These are phyloP conservation scores for Melanogaster broomeanus DNA, from an alignment of 768 basidiomycete species.

Conservation along the genomic window DNA sequence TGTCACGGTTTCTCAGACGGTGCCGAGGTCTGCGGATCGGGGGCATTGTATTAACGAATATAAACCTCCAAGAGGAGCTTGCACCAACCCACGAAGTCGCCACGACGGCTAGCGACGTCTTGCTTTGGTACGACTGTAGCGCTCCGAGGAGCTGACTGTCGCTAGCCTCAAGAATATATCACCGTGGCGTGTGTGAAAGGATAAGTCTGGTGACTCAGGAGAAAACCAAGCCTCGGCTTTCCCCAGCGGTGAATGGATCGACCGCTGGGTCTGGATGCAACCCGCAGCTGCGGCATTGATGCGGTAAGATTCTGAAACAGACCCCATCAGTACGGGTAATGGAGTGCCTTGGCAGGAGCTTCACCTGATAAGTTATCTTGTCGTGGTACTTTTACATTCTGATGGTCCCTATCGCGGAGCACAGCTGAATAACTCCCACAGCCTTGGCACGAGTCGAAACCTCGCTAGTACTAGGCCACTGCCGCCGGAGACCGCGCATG, in stretches of 20 bases:
- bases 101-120: constrained; percentile 37
- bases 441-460: too few species aligned
- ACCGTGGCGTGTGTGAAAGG: constrained; percentile 44
- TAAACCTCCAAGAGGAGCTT: constrained; percentile 10
- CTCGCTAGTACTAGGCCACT: too few species aligned
- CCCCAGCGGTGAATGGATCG: constrained; percentile 16
- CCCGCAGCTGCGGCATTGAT: constrained; percentile 41
- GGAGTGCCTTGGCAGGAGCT: not conserved
- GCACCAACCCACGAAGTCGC: constrained; percentile 19
- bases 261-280: constrained; percentile 13
- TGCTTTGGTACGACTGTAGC: constrained; percentile 31
- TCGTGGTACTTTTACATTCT: constrained; percentile 14
- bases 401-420: not conserved
- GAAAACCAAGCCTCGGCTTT: constrained; percentile 23
- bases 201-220: constrained; percentile 18
- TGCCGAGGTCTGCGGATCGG: constrained; percentile 11
- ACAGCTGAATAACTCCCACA: too few species aligned
- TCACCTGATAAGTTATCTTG: constrained; percentile 36
- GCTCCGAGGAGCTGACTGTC: constrained; percentile 37
- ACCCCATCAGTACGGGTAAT: not conserved
- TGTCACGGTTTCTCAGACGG: constrained; percentile 1
- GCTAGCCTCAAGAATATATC: constrained; percentile 38
- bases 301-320: constrained; percentile 39
- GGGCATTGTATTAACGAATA: constrained; percentile 8
- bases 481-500: too few species aligned